phyloP scores from a whole-genome alignment of 2,329 filamentous ascomycete genomes.

The Fusarium pseudoanthophilum region DNA sequence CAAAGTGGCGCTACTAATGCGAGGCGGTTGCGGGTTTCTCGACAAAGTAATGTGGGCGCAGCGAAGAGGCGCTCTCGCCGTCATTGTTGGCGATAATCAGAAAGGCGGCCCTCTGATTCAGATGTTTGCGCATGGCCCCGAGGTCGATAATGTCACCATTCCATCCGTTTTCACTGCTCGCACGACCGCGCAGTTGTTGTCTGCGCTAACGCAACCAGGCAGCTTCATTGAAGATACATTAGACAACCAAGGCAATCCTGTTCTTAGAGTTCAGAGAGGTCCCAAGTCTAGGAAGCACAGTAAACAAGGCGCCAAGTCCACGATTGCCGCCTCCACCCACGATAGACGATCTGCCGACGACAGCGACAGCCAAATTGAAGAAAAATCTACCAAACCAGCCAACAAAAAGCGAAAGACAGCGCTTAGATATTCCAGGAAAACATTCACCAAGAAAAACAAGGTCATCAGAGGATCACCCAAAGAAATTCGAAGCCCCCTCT shows the following conservation, averaged over 20 bases:
- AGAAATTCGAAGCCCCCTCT: conserved; percentile 26
- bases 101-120: conserved; percentile 90
- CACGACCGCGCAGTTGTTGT: conserved; percentile 92
- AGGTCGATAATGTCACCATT: conserved; percentile 91
- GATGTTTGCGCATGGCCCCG: conserved; percentile 96
- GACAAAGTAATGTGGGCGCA: conserved; percentile 99
- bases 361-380: not conserved
- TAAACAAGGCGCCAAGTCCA: conserved; percentile 16
- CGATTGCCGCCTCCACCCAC: conserved; percentile 14
- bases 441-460: conserved; percentile 14
- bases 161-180: conserved; percentile 94
- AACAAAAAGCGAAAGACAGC: conserved; percentile 20
- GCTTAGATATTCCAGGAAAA: conserved; percentile 10
- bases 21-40: conserved; percentile 94
- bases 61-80: conserved; percentile 83
- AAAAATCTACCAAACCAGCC: conserved; percentile 15
- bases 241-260: conserved; percentile 68
- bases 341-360: conserved; percentile 25
- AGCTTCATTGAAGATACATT: conserved; percentile 69
- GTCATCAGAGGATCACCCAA: conserved; percentile 16
- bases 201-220: conserved; percentile 82
- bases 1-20: conserved; percentile 90
- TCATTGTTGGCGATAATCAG: conserved; percentile 94
- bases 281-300: conserved; percentile 47
- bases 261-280: conserved; percentile 63